Percentiles rank a stretch among this genome's conserved stretches.
Evolutionary conservation across 2,329 filamentous ascomycete genomes (phyloP).

Genomic region (Ophiocordyceps polyrhachis-furcata): DNA sequence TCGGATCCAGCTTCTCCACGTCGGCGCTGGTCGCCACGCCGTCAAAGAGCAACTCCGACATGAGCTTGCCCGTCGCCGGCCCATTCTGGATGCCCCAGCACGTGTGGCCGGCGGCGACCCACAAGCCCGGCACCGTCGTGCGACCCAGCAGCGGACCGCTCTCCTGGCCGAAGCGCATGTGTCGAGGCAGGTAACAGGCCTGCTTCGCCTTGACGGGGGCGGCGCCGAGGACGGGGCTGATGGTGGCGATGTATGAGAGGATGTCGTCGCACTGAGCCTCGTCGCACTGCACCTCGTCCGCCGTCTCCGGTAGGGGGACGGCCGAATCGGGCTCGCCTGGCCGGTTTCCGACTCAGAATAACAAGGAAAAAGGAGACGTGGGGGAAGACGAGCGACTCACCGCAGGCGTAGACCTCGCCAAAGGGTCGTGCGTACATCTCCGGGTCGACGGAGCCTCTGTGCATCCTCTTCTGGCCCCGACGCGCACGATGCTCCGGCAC

Average conservation of each 20-base stretch:
- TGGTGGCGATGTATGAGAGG: slow-evolving; percentile 52
- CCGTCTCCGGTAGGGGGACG: slow-evolving; percentile 56
- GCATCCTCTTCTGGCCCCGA: slow-evolving; percentile 30
- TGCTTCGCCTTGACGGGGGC: slow-evolving; percentile 58
- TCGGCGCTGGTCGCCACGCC: slow-evolving; percentile 50
- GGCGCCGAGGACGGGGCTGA: slow-evolving; percentile 46
- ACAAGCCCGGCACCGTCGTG: slow-evolving; percentile 54
- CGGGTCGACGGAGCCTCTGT: slow-evolving; percentile 52
- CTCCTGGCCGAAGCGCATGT: slow-evolving; percentile 40
- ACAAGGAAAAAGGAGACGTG: not conserved
- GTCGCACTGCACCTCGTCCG: slow-evolving; percentile 61
- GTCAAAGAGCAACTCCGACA: slow-evolving; percentile 64
- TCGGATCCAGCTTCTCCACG: slow-evolving; percentile 47
- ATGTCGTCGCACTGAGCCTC: slow-evolving; percentile 67
- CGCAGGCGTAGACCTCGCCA: slow-evolving; percentile 84
- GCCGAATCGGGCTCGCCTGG: slow-evolving; percentile 56
- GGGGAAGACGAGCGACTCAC: slow-evolving; percentile 19
- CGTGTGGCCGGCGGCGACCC: slow-evolving; percentile 77
- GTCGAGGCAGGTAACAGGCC: slow-evolving; percentile 83
- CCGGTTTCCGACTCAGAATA: not conserved
- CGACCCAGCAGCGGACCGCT: slow-evolving; percentile 57
- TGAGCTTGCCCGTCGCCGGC: slow-evolving; percentile 65
- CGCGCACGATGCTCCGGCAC: slow-evolving; percentile 28
- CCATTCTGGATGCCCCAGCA: slow-evolving; percentile 98
- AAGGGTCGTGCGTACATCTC: slow-evolving; percentile 89